Percentiles rank a stretch among this genome's conserved stretches.
phyloP scores from a whole-genome alignment of 1,139 yeast genomes.

The Saccharomycopsis hybrid region DNA sequence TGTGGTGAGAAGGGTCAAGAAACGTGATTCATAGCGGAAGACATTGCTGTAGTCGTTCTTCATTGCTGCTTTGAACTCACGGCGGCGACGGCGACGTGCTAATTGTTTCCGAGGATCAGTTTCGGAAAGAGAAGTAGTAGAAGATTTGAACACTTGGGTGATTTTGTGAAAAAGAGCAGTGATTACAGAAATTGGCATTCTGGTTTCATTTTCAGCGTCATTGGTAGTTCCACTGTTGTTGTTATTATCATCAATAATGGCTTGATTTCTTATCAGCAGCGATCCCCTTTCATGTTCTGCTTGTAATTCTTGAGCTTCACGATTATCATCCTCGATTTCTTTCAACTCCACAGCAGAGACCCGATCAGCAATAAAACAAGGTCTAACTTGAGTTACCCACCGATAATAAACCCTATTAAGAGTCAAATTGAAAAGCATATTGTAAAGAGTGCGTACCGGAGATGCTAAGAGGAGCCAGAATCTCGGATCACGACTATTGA shows the following conservation, averaged over 20 bases:
- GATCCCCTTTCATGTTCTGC: too few species aligned
- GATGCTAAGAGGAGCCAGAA: too few species aligned
- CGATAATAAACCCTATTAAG: conserved; percentile 41
- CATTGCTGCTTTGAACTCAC: conserved; percentile 27
- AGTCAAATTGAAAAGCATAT: conserved; percentile 35
- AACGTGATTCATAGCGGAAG: conserved; percentile 24
- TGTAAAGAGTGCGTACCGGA: conserved; percentile 39
- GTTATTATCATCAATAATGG: too few species aligned
- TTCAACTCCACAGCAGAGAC: conserved; percentile 17
- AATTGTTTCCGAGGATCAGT: too few species aligned
- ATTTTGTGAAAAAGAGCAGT: too few species aligned
- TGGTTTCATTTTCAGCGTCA: too few species aligned
- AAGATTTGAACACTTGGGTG: too few species aligned
- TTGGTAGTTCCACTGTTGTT: too few species aligned
- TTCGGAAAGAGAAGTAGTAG: too few species aligned
- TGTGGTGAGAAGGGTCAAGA: conserved; percentile 28
- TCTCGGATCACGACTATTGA: too few species aligned
- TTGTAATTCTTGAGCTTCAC: background rate
- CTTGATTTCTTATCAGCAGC: too few species aligned
- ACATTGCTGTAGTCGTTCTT: conserved; percentile 29
- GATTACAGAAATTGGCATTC: too few species aligned
- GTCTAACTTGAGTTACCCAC: conserved; percentile 28
- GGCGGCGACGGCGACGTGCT: conserved; percentile 13
- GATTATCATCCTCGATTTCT: conserved; percentile 21
- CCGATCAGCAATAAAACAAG: conserved; percentile 20